A percentile compares a stretch with the other conserved stretches of the same genome.
These are phyloP conservation scores for Enterospora canceri DNA, from an alignment of 371 early-diverging fungal species.

Conservation along the genomic window DNA sequence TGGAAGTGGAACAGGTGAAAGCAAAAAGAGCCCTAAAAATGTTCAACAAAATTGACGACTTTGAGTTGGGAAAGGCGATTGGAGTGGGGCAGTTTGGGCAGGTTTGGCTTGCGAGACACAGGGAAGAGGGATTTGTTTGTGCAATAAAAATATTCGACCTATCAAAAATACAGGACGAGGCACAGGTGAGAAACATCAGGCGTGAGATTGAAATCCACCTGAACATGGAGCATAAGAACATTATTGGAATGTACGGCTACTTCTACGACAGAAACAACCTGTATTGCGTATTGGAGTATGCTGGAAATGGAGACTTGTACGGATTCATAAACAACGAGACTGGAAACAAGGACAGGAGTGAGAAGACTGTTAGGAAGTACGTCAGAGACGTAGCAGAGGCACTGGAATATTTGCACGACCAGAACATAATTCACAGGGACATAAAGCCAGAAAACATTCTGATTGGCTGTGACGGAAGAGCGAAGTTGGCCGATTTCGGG, in stretches of 20 bases:
- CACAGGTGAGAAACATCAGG: conserved; percentile 70
- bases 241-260: conserved; percentile 80
- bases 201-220: conserved; percentile 91
- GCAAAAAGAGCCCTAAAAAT: too few species aligned
- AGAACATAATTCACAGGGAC: conserved; percentile 84
- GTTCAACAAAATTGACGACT: conserved; percentile 65
- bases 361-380: conserved; percentile 67
- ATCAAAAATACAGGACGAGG: conserved; percentile 62
- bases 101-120: conserved; percentile 82
- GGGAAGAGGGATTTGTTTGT: conserved; percentile 65
- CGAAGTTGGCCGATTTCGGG: conserved; percentile 94
- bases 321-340: conserved; percentile 55
- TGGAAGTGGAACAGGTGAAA: neutral
- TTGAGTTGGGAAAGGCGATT: conserved; percentile 77
- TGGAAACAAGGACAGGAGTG: conserved; percentile 59
- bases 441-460: conserved; percentile 88
- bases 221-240: conserved; percentile 76
- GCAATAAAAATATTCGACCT: conserved; percentile 82
- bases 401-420: conserved; percentile 72
- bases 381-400: conserved; percentile 73
- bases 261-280: conserved; percentile 80
- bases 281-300: conserved; percentile 85
- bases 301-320: conserved; percentile 72
- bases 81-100: conserved; percentile 92
- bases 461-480: conserved; percentile 65